Evolutionary conservation across 1,284 basidiomycete genomes (phyloP).

Genomic region (Ceratobasidium theobromae): DNA sequence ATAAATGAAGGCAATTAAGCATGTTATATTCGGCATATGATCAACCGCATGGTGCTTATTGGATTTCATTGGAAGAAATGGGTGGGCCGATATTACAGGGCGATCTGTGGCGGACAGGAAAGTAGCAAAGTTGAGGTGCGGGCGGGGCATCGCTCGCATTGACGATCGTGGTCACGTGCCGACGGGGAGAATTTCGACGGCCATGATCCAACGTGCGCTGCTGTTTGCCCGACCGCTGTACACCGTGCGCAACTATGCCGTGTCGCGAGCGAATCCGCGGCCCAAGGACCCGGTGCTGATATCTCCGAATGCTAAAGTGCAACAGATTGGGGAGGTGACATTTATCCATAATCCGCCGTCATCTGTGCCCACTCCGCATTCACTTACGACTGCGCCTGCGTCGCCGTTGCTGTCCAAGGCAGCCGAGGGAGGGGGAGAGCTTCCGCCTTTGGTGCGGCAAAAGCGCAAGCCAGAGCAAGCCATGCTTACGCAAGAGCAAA

Average conservation of each 20-base stretch:
- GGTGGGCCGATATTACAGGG: too few relatives aligned
- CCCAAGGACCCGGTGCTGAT: constrained; percentile 61
- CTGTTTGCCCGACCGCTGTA: not conserved
- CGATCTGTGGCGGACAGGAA: too few relatives aligned
- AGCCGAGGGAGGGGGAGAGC: constrained; percentile 42
- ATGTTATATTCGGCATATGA: too few relatives aligned
- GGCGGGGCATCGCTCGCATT: too few relatives aligned
- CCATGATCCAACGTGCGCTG: constrained; percentile 8
- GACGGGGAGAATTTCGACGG: not conserved
- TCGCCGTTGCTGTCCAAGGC: constrained; percentile 61
- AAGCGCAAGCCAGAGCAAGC: constrained; percentile 40
- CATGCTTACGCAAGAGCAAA: constrained; percentile 54
- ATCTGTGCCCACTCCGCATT: constrained; percentile 65
- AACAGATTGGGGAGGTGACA: constrained; percentile 58
- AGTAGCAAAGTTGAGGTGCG: too few relatives aligned
- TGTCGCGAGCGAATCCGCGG: constrained; percentile 33
- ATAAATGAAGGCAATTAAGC: too few relatives aligned
- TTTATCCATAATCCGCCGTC: constrained; percentile 80
- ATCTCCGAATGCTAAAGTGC: constrained; percentile 55
- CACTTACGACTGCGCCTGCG: constrained; percentile 62
- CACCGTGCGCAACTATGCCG: constrained; percentile 19
- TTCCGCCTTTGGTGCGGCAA: constrained; percentile 50
- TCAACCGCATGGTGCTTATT: too few relatives aligned
- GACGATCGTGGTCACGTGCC: constrained; percentile 11
- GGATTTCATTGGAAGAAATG: too few relatives aligned